phyloP scores from a whole-genome alignment of 1,284 basidiomycete species.

The Thecaphora frezii region DNA sequence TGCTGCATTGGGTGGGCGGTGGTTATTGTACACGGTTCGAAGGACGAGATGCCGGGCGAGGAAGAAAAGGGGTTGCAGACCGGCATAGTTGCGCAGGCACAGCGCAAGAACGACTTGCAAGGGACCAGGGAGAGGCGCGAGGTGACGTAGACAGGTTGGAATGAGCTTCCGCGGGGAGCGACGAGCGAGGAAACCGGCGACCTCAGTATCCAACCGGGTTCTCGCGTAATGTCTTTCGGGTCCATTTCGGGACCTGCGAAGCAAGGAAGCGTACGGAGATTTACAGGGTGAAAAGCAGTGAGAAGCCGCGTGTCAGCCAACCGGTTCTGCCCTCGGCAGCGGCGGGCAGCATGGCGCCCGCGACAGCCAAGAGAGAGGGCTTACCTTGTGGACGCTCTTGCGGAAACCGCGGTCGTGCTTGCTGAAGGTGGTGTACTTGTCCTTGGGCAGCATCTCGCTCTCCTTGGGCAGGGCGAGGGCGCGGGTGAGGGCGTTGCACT shows the following conservation, averaged over 20 bases:
- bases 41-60: too few species aligned
- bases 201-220: conserved; percentile 33
- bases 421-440: conserved; percentile 94
- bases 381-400: conserved; percentile 90
- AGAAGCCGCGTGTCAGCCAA: background rate
- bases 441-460: conserved; percentile 79
- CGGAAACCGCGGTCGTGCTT: conserved; percentile 68
- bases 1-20: too few species aligned
- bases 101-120: too few species aligned
- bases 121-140: too few species aligned
- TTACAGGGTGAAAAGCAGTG: background rate
- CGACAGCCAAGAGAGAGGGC: conserved; percentile 4
- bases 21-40: too few species aligned
- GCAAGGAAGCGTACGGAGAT: background rate
- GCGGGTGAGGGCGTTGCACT: conserved; percentile 72
- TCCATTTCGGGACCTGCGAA: conserved; percentile 49
- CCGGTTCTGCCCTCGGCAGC: background rate
- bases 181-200: background rate
- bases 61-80: too few species aligned
- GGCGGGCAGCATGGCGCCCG: background rate
- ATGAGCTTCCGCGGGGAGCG: background rate
- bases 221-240: conserved; percentile 30
- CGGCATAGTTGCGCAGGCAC: too few species aligned
- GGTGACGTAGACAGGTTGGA: conserved; percentile 1
- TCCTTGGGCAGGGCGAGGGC: conserved; percentile 82